phyloP scores from a whole-genome alignment of 352 stramenopile genomes.

The Pythium sukuiense region DNA sequence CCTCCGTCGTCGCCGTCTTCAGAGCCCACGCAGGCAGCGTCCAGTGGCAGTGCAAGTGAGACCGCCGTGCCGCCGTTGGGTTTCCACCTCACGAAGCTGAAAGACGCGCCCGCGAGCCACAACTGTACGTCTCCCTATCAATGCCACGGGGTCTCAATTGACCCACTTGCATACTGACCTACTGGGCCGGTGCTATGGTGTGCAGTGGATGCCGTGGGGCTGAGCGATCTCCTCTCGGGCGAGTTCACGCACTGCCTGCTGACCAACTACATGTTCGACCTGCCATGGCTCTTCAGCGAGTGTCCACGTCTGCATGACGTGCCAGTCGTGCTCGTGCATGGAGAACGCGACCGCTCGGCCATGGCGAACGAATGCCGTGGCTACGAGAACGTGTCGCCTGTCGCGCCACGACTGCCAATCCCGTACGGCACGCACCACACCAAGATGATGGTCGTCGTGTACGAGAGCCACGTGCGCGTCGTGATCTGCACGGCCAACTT shows the following conservation, averaged over 20 bases:
- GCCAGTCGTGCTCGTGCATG: slow-evolving; percentile 77
- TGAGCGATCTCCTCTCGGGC: slow-evolving; percentile 55
- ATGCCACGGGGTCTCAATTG: neutral
- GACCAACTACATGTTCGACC: slow-evolving; percentile 84
- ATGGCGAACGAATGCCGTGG: slow-evolving; percentile 57
- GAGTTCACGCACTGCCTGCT: slow-evolving; percentile 64
- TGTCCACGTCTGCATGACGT: slow-evolving; percentile 58
- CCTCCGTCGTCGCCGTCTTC: slow-evolving; percentile 8
- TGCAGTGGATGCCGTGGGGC: slow-evolving; percentile 41
- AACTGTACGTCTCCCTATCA: slow-evolving; percentile 10
- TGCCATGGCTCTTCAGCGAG: slow-evolving; percentile 68
- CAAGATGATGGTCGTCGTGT: slow-evolving; percentile 83
- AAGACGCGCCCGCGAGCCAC: slow-evolving; percentile 18
- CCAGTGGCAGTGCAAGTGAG: neutral
- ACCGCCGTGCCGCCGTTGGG: slow-evolving; percentile 6
- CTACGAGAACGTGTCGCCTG: slow-evolving; percentile 61
- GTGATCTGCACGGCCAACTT: slow-evolving; percentile 89
- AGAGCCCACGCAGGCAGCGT: neutral
- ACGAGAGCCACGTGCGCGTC: slow-evolving; percentile 62
- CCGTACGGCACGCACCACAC: slow-evolving; percentile 87
- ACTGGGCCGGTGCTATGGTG: neutral
- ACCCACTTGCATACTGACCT: neutral
- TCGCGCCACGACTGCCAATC: slow-evolving; percentile 74
- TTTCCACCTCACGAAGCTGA: slow-evolving; percentile 26
- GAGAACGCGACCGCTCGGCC: slow-evolving; percentile 53